Evolutionary conservation across 805 yeast genomes (phyloP), one percentile per base, ranked within the genome.

Genomic region (Ogataea philodendri): DNA sequence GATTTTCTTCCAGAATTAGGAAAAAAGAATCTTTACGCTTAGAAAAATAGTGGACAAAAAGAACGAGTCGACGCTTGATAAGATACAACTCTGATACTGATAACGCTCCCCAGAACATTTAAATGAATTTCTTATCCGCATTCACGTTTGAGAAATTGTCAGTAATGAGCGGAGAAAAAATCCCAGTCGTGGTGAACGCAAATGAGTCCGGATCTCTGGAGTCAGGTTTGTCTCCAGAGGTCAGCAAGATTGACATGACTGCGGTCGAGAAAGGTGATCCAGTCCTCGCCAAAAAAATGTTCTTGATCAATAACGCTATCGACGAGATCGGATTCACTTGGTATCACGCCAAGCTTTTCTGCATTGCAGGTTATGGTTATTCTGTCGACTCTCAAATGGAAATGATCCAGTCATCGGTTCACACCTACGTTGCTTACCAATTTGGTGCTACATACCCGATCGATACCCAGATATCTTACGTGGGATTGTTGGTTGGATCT

Each of bases 261-360:
- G 41, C 27, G 5, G 52, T 47, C 14, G 59, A 53, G 41, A 46
- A 43, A 27, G 39, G 35, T 27, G 78, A 72, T 44, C 43, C 41
- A 4, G 67, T 60, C 2, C 49, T 71, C 25, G 47, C 58, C 11
- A 52, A 52, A 27, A 73, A 72, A 41, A 69, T 73, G 50, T 57
- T 54, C 27, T 52, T 75, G 7, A 58, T 75, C 32, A 74, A 75
- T 52, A 55, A 72, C 39, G 78, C 82, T 11, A 62, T 76, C 38
- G 80, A 77, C 49, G 78, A 77, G 46, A 73, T 76, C 35, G 82
- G 82, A 0, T 73, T 77, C 57, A 76, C 83, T 1, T 67, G 72
- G 65, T 72, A 69, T 45, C 81, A 75, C 42, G 58, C 65, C 37
- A 65, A 70, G 49, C 53, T 72, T 9, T 74, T 75, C 49, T 62